A percentile compares a stretch with the other conserved stretches of the same genome.
These are phyloP conservation scores for Chytriomyces confervae DNA, from an alignment of 192 early-diverging fungal genomes.

Conservation along the genomic window DNA sequence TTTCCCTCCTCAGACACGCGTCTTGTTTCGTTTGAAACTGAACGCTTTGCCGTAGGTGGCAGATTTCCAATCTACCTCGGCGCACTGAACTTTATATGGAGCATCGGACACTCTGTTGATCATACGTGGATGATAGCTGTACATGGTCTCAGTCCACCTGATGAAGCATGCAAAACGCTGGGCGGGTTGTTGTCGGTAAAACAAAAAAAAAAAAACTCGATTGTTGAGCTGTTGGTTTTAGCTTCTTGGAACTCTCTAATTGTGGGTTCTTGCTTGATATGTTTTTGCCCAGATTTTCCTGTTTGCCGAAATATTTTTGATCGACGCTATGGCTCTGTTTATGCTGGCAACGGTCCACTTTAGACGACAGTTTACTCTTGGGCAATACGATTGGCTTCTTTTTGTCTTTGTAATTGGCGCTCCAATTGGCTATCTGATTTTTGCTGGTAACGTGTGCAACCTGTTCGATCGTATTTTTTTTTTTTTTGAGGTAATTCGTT, in stretches of 20 bases:
- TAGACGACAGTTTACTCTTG: background rate
- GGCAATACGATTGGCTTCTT: background rate
- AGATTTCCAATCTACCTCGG: background rate
- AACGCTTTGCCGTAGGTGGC: background rate
- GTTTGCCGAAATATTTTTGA: conserved; percentile 10
- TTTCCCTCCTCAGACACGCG: too few relatives aligned
- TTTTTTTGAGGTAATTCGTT: background rate
- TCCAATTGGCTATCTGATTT: background rate
- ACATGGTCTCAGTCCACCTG: background rate
- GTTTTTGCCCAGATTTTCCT: background rate
- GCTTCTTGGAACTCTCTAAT: background rate
- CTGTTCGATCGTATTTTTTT: background rate
- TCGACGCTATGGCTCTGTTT: background rate
- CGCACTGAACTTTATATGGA: background rate
- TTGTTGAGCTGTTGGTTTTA: too few relatives aligned
- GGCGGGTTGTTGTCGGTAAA: conserved; percentile 2
- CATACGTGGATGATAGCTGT: background rate
- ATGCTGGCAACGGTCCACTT: conserved; percentile 8
- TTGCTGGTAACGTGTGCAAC: background rate
- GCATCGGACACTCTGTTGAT: background rate
- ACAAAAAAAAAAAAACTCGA: too few relatives aligned
- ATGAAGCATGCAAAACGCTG: background rate
- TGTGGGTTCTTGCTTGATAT: too few relatives aligned
- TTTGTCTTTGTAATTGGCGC: background rate
- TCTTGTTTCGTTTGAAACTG: background rate